Conservation (phyloP, 345 rosid genomes). For the Bruguiera parviflora region DNA sequence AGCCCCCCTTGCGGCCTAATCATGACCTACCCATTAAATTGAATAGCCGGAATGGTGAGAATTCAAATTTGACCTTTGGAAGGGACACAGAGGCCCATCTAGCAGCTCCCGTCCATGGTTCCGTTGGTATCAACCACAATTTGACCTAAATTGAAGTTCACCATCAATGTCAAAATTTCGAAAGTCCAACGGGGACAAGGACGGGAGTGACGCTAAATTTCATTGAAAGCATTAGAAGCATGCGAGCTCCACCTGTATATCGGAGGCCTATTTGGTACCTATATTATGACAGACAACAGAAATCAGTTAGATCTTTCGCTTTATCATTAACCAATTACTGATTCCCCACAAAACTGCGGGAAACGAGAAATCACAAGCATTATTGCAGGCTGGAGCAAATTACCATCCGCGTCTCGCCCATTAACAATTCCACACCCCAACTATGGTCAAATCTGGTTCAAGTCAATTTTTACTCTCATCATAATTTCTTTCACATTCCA, state of each 20-base stretch:
- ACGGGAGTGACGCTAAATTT: conserved; percentile 84
- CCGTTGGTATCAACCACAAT: conserved; percentile 78
- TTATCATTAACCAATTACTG: too few relatives aligned
- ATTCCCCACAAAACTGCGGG: too few relatives aligned
- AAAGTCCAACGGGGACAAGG: conserved; percentile 79
- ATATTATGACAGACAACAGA: conserved; percentile 18
- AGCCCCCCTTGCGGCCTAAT: conserved; percentile 1
- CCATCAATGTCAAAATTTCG: conserved; percentile 96
- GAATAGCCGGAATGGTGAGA: conserved; percentile 91
- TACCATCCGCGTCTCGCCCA: too few relatives aligned
- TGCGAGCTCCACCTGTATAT: conserved; percentile 94
- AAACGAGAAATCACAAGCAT: too few relatives aligned
- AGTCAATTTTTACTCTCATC: too few relatives aligned
- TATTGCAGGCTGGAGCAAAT: too few relatives aligned
- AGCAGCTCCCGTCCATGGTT: conserved; percentile 94
- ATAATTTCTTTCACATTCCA: too few relatives aligned
- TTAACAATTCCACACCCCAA: too few relatives aligned
- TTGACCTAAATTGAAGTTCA: conserved; percentile 99
- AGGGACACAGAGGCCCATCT: conserved; percentile 95
- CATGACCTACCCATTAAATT: conserved; percentile 81
- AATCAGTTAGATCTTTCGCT: conserved; percentile 16
- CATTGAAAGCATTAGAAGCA: conserved; percentile 79
- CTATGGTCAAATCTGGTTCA: too few relatives aligned
- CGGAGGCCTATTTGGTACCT: conserved; percentile 98
- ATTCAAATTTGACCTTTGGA: conserved; percentile 89